Evolutionary conservation across 495 filamentous ascomycete species (phyloP).

Genomic region (Pseudevernia furfuracea): DNA sequence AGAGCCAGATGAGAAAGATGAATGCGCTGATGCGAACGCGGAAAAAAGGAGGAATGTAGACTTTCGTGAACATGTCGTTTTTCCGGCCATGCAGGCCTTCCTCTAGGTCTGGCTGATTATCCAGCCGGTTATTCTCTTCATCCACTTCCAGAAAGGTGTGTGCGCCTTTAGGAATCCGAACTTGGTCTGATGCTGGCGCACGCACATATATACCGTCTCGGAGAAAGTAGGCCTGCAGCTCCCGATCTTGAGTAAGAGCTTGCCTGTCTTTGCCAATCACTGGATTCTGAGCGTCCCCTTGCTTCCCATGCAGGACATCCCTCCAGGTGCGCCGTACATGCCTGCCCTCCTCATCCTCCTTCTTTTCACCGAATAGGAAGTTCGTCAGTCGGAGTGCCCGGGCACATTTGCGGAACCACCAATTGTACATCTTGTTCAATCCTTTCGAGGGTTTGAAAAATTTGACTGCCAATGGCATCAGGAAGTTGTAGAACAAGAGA

Average conservation of each 20-base stretch:
- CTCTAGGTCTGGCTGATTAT: slow-evolving; percentile 52
- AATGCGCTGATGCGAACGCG: slow-evolving; percentile 71
- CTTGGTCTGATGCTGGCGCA: slow-evolving; percentile 84
- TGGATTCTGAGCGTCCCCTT: slow-evolving; percentile 44
- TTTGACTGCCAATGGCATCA: slow-evolving; percentile 76
- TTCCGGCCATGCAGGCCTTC: slow-evolving; percentile 56
- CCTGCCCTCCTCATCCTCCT: slow-evolving; percentile 73
- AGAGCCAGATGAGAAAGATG: slow-evolving; percentile 84
- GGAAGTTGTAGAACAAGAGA: slow-evolving; percentile 90
- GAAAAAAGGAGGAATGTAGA: slow-evolving; percentile 88
- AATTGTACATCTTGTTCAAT: slow-evolving; percentile 76
- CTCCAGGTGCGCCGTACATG: slow-evolving; percentile 50
- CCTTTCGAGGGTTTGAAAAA: slow-evolving; percentile 78
- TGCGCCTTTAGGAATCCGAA: slow-evolving; percentile 80
- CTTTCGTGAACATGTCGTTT: slow-evolving; percentile 62
- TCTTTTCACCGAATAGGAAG: slow-evolving; percentile 84
- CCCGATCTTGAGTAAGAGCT: slow-evolving; percentile 30
- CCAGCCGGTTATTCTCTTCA: slow-evolving; percentile 57
- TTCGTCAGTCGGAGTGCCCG: slow-evolving; percentile 70
- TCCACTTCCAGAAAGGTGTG: slow-evolving; percentile 75
- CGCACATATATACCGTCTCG: slow-evolving; percentile 80
- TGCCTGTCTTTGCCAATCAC: slow-evolving; percentile 37
- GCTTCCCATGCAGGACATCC: slow-evolving; percentile 38
- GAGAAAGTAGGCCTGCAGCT: slow-evolving; percentile 46
- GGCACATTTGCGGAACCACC: slow-evolving; percentile 93